Conservation (phyloP, 768 basidiomycete genomes). For the Tephrocybe sp. region DNA sequence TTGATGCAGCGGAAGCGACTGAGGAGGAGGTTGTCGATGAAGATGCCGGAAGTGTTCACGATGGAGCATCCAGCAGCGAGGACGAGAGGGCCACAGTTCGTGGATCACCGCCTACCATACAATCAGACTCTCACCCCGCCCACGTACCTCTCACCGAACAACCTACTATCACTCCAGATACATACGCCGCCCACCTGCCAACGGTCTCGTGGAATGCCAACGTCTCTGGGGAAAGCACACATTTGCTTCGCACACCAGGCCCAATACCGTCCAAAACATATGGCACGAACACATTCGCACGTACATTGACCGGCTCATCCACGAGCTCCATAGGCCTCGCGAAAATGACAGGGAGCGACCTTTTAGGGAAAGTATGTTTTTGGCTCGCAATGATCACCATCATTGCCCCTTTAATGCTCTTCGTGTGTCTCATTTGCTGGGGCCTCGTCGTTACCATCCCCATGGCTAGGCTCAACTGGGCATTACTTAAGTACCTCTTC, state of each 20-base stretch:
- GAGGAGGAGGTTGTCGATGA: slow-evolving; percentile 31
- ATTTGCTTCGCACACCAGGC: slow-evolving; percentile 36
- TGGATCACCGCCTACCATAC: slow-evolving; percentile 25
- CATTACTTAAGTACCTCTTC: slow-evolving; percentile 81
- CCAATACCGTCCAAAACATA: slow-evolving; percentile 62
- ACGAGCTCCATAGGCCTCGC: slow-evolving; percentile 28
- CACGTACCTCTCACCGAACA: slow-evolving; percentile 41
- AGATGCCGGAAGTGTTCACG: slow-evolving; percentile 30
- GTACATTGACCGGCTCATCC: slow-evolving; percentile 33
- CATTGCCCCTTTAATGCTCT: slow-evolving; percentile 86
- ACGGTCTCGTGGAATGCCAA: slow-evolving; percentile 45
- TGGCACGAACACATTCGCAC: slow-evolving; percentile 59
- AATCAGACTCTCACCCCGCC: slow-evolving; percentile 15
- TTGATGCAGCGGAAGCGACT: slow-evolving; percentile 37
- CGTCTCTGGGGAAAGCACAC: slow-evolving; percentile 45
- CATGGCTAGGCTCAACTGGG: slow-evolving; percentile 98
- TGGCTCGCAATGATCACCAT: slow-evolving; percentile 76
- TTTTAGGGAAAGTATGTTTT: slow-evolving; percentile 75
- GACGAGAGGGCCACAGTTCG: slow-evolving; percentile 40
- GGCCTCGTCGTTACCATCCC: slow-evolving; percentile 93
- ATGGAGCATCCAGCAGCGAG: slow-evolving; percentile 29
- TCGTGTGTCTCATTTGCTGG: slow-evolving; percentile 92
- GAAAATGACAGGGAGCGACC: slow-evolving; percentile 41
- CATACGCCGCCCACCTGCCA: slow-evolving; percentile 29
- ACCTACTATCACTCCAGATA: slow-evolving; percentile 44